Conservation (phyloP, 2,329 filamentous ascomycete species). For the Ophiostoma perfectum region DNA sequence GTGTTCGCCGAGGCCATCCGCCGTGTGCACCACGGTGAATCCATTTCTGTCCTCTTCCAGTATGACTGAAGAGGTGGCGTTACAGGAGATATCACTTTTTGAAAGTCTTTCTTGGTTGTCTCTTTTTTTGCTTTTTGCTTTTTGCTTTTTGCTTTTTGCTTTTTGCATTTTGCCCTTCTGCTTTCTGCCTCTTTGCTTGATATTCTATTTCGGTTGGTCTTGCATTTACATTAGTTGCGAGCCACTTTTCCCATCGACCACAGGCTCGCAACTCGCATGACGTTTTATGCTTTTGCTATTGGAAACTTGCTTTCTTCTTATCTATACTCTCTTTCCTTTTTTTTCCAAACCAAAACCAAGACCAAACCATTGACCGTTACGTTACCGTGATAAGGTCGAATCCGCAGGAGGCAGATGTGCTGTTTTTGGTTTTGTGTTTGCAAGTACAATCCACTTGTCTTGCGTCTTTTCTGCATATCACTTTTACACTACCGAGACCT, state of each 20-base stretch:
- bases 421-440: neutral
- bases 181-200: neutral
- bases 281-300: neutral
- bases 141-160: neutral
- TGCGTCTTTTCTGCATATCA: neutral
- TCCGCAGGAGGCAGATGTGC: neutral
- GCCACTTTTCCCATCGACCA: neutral
- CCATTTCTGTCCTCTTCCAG: constrained; percentile 91
- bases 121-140: constrained; percentile 8
- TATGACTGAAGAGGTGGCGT: constrained; percentile 53
- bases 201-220: neutral
- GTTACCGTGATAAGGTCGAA: constrained; percentile 11
- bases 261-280: neutral
- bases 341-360: constrained; percentile 1
- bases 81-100: neutral
- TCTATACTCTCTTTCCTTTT: constrained; percentile 11
- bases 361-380: constrained; percentile 11
- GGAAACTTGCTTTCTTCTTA: constrained; percentile 5
- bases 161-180: constrained; percentile 7
- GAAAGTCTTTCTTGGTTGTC: neutral
- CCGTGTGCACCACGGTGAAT: constrained; percentile 94
- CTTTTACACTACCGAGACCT: constrained; percentile 3
- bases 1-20: constrained; percentile 95
- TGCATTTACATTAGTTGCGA: neutral
- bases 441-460: neutral